Evolutionary conservation across 331 rosid species (phyloP), one percentile per base, ranked within the genome.

Genomic region (Ulmus americana): DNA sequence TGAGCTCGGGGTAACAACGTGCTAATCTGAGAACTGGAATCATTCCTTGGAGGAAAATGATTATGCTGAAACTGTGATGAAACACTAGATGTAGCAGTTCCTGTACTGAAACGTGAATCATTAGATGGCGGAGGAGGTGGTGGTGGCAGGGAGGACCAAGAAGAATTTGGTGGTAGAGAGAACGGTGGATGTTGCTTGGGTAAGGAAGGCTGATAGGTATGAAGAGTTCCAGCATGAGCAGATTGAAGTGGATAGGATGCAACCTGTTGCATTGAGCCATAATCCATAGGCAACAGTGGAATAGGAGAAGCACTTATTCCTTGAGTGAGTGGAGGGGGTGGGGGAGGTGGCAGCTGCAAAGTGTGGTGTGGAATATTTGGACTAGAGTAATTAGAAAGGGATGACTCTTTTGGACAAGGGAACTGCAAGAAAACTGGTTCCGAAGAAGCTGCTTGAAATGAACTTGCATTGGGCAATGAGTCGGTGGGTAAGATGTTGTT

Each of bases 281-380:
- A 61, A 49, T 74, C 82, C 68, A 74, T 70, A 14, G 76, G 79
- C 59, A 72, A 40, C 70, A 74, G 88, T 20, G 85, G 82, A 71
- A 70, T 59, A 70, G 70, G 88, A 67, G 54, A 68, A 61, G 84
- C 61, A 77, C 74, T 85, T 75, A 55, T 71, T 59, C 86, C 76
- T 51, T 65, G 83, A 60, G 85, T 70, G 67, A 57, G 79, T 53
- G 79, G 71, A 68, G 69, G 73, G 48, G 80, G 77, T 63, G 82
- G 86, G 15, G 90, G 87, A 58, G 75, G 88, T 73, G 86, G 88
- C 78, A 73, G 75, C 60, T 69, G 86, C 58, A 63, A 64, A 48
- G 78, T 52, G 63, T 76, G 66, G 63, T 14, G 80, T 1, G 80
- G 70, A 15, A 74, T 56, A 44, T 70, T 83, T 49, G 10, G 68